Base-by-base conservation (phyloP, 257 asterid species). In the Salvia hispanica region DNA sequence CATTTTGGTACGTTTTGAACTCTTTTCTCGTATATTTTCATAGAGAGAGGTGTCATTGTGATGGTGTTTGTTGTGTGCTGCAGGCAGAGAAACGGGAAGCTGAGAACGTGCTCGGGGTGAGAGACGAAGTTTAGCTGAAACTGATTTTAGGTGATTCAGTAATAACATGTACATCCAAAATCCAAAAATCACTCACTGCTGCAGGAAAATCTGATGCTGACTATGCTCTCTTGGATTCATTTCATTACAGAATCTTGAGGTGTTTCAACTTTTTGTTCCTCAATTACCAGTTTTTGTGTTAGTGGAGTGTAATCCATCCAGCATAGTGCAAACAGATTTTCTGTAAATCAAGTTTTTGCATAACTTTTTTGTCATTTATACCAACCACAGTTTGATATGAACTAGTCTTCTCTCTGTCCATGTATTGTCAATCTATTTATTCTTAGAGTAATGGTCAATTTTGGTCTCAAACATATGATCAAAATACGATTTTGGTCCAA, bases 71-170 rank as follows among this genome's bases (percentile, higher is more conserved):
- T 12, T 33, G 2, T 58, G 7, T 78, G 83, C 94, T 78, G 83
- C 94, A 91, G 96, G 97, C 92, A 83, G 83, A 83, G 81, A 72
- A 80, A 82, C 31, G 83, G 91, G 77, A 88, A 78, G 80, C 58
- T 67, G 9, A 85, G 76, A 72, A 47, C 79, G 31, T 77, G 84
- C 66, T 69, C 81, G 16, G 77, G 83, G 34, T 78, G 80, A 75
- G 77, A 55, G 36, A 69, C 21, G 8, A 40, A 45, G 15, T 2
- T 67, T 69, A 62, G 55, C 10, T 74, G 13, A 40, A 40, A 70
- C 77, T 66, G 64, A 70, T 75, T 64, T 21, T 43, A 69, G 44
- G 50, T 40, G 66, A 51, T 79, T 62, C 58, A 53, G 65, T 76
- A 60, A 67, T 72, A 65, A 53, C 7, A 56, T 80, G 82, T 81